Evolutionary conservation across 2,329 filamentous ascomycete genomes (phyloP).

Genomic region (Calycina herbarum): DNA sequence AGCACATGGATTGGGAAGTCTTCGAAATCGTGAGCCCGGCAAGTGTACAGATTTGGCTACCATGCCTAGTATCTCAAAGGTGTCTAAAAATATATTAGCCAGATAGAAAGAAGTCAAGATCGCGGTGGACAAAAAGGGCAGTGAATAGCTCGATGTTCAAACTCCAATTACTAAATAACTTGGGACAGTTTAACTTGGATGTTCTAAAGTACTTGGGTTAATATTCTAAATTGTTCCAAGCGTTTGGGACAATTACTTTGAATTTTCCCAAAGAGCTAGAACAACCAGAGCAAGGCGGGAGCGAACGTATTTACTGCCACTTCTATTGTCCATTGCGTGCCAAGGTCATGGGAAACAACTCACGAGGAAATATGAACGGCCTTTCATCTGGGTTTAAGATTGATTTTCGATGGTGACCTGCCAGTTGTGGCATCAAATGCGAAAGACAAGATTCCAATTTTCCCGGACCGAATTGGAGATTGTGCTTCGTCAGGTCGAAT

Average conservation of each 20-base stretch:
- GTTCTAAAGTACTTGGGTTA: too few relatives aligned
- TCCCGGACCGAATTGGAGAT: slow-evolving; percentile 4
- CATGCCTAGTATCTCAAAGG: slow-evolving; percentile 11
- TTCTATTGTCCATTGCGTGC: too few relatives aligned
- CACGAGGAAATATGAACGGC: not conserved
- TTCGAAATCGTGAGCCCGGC: slow-evolving; percentile 8
- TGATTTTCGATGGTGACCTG: not conserved
- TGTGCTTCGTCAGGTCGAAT: not conserved
- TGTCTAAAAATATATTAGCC: not conserved
- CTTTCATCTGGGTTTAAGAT: not conserved
- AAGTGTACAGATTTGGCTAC: slow-evolving; percentile 10
- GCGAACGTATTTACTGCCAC: too few relatives aligned
- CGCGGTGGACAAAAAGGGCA: too few relatives aligned
- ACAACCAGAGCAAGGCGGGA: too few relatives aligned
- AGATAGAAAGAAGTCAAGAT: not conserved
- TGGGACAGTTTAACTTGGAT: too few relatives aligned
- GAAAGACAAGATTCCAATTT: not conserved
- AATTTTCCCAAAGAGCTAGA: too few relatives aligned
- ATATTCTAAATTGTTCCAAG: too few relatives aligned
- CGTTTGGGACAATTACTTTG: too few relatives aligned
- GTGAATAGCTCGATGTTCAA: too few relatives aligned
- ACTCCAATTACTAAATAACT: too few relatives aligned
- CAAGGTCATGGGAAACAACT: not conserved
- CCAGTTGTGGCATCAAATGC: not conserved
- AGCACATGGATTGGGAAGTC: slow-evolving; percentile 9